Base-by-base conservation (phyloP, 2,329 filamentous ascomycete genomes). In the Fusarium palustre region DNA sequence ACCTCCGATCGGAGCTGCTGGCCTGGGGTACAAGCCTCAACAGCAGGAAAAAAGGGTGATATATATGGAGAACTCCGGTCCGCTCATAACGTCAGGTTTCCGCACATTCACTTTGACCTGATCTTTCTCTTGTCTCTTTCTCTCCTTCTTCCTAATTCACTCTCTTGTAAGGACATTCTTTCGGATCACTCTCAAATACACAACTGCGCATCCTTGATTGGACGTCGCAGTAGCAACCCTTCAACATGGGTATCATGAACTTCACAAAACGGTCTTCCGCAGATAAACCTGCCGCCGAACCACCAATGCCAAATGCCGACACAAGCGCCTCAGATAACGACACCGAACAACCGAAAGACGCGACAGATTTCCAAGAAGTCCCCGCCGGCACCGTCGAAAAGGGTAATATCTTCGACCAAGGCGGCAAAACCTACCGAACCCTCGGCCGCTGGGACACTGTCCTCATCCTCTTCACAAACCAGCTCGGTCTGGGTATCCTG, bases 401-500 rank as follows among this genome's bases (percentile, higher is more conserved):
- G 24, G 67, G 66, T 20, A 74, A 74, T 34, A 71, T 74, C n/a
- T 74, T 74, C 4, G 66, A 66, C 1, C 71, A 76, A 41, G 74
- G 74, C 12, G 71, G 68, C 18, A 76, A 75, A 36, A 76, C 54
- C 20, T 75, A 72, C 18, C 63, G 74, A 18, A 75, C 74, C 3
- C 64, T 75, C 6, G 69, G 71, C 5, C 68, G 69, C 11, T 75
- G 69, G 72, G 71, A 73, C 4, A 72, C 73, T 0, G 46, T 75
- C n/a, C 59, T 75, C 4, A 62, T 74, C 6, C 64, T 76, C 6
- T 71, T 76, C 13, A 76, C 72, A 15, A 76, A 76, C 31, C 74
- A 76, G 46, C 65, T 77, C 24, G 74, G 72, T 41, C 70, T 77
- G 5, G 76, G 76, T 10, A 76, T 78, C 75, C 89, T 91, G 85